Conservation (phyloP, 2,329 filamentous ascomycete species). For the Phialophora verrucosa region DNA sequence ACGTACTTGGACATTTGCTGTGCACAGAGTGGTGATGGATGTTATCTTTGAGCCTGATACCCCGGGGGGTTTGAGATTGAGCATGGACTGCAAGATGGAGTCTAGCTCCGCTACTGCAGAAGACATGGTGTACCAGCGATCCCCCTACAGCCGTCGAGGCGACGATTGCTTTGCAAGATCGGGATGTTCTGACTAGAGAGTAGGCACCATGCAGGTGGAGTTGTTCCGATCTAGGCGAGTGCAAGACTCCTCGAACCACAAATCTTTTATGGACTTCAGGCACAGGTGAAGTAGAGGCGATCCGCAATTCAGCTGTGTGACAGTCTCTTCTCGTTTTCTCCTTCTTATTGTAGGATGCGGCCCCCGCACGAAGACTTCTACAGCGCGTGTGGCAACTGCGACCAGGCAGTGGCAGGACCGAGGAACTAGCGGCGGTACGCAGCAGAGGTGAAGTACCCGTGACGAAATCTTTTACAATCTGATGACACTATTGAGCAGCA, state of each 20-base stretch:
- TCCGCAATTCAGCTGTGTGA: constrained; percentile 16
- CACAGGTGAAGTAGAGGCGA: constrained; percentile 22
- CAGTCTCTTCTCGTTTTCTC: constrained; percentile 14
- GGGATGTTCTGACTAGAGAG: constrained; percentile 18
- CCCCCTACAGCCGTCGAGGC: constrained; percentile 30
- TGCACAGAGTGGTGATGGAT: constrained; percentile 84
- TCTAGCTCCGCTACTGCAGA: constrained; percentile 91
- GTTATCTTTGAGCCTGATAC: constrained; percentile 92
- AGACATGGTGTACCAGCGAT: constrained; percentile 62
- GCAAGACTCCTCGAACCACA: constrained; percentile 12
- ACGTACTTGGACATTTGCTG: constrained; percentile 86
- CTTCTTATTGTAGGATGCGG: constrained; percentile 21
- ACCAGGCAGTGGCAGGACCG: constrained; percentile 20
- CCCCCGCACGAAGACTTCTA: constrained; percentile 30
- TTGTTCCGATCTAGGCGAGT: constrained; percentile 12
- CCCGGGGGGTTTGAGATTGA: constrained; percentile 87
- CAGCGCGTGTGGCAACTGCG: constrained; percentile 32
- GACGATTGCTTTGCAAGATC: constrained; percentile 20
- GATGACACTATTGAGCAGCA: constrained; percentile 30
- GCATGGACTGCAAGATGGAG: constrained; percentile 87
- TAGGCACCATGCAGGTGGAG: constrained; percentile 3
- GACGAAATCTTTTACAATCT: constrained; percentile 26
- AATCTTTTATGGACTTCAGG: constrained; percentile 24
- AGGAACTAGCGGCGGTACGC: constrained; percentile 28
- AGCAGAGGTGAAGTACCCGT: constrained; percentile 19